These are phyloP conservation scores for Phytophthora colocasiae DNA, from an alignment of 352 stramenopile genomes.

Conservation along the genomic window DNA sequence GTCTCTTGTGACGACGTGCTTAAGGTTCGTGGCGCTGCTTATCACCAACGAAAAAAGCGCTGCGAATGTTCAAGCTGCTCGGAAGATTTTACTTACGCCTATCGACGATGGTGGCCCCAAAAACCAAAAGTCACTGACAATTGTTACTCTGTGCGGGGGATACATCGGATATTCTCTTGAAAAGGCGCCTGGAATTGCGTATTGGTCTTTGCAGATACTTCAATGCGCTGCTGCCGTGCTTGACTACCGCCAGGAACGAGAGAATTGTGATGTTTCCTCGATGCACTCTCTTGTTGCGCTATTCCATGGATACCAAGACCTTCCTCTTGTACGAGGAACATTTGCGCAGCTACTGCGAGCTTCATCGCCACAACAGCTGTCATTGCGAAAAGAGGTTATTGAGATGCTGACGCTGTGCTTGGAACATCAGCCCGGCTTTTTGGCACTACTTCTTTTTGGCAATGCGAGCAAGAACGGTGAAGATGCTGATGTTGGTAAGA, in stretches of 20 bases:
- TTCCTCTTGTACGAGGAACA: slow-evolving; percentile 45
- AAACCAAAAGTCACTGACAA: slow-evolving; percentile 46
- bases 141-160: slow-evolving; percentile 59
- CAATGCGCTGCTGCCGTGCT: slow-evolving; percentile 49
- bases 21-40: slow-evolving; percentile 57
- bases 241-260: slow-evolving; percentile 32
- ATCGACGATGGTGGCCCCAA: slow-evolving; percentile 56
- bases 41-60: slow-evolving; percentile 18
- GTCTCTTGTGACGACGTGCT: slow-evolving; percentile 50
- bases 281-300: slow-evolving; percentile 62
- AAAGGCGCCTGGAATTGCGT: slow-evolving; percentile 45
- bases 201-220: slow-evolving; percentile 61
- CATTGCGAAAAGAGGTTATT: slow-evolving; percentile 53
- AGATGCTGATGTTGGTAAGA: slow-evolving; percentile 26
- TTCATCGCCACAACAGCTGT: slow-evolving; percentile 26
- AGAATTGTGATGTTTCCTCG: slow-evolving; percentile 22
- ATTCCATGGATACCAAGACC: slow-evolving; percentile 53
- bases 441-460: slow-evolving; percentile 62
- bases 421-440: slow-evolving; percentile 67
- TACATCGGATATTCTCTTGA: slow-evolving; percentile 60
- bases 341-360: slow-evolving; percentile 48
- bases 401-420: slow-evolving; percentile 61
- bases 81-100: slow-evolving; percentile 48
- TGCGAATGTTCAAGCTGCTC: slow-evolving; percentile 16
- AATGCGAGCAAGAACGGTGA: slow-evolving; percentile 15